Base-by-base conservation (phyloP, 1,139 yeast species). In the Debaryomyces sp. region DNA sequence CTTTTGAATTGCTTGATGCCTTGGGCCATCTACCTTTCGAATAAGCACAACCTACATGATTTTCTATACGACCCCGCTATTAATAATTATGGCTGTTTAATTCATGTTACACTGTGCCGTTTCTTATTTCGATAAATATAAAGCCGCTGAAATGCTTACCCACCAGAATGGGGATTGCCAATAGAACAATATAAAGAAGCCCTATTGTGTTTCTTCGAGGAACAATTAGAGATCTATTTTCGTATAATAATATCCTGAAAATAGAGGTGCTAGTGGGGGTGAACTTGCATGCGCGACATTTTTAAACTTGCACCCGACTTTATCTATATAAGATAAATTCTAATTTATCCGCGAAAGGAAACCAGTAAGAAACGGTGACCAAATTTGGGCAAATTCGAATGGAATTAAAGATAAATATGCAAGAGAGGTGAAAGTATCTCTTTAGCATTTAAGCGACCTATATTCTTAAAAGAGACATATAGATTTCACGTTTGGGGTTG, bases 341-440 rank as follows among this genome's bases (percentile, higher is more conserved):
- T 15, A 35, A 35, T 35, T 35, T 35, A 35, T 35, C 38, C 38
- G 38, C 18, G 38, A 17, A 35, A 6, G 38, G 38, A 35, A 21
- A 21, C 21, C 21, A 6, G 27, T 12, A 6, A 17, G 24, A 12
- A 10, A 6, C n/a, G 1, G 12, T 22, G 38, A 8, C 10, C 38
- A 35, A 10, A 21, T 35, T 34, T 10, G 13, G 12, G 9, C 6
- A 34, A 18, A 34, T 12, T 27, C 12, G 30, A 27, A 27, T 2
- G 12, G 30, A 27, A 27, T 27, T 12, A 27, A n/a, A 13, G 30
- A n/a, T 26, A 5, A 15, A 12, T 27, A 12, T 27, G 13, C 13
- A 27, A 27, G 12, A 12, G 13, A 27, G 30, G 6, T 27, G n/a
- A 27, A 12, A 5, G 4, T 12, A 6, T 27, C n/a, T 27, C 13